phyloP scores from a whole-genome alignment of 139 green algal genomes.

The Chlamydomonas asymmetrica region DNA sequence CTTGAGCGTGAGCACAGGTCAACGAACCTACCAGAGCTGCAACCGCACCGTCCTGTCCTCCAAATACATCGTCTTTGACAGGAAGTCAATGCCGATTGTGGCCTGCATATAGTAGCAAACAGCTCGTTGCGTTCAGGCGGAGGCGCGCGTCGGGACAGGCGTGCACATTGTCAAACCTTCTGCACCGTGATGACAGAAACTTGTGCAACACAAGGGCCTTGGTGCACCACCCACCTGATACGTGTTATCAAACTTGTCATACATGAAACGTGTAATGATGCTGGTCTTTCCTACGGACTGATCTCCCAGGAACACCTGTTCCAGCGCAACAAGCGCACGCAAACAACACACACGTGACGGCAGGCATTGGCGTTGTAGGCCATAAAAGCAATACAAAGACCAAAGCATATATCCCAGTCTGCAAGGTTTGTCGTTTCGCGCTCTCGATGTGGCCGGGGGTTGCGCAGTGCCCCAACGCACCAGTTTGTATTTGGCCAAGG shows the following conservation, averaged over 20 bases:
- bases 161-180: too few species aligned
- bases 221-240: conserved; percentile 81
- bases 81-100: conserved; percentile 99
- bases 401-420: background rate
- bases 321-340: background rate
- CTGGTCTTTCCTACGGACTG: conserved; percentile 94
- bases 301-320: conserved; percentile 89
- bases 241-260: conserved; percentile 99
- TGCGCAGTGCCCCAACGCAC: conserved; percentile 50
- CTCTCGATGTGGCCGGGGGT: too few species aligned
- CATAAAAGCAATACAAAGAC: background rate
- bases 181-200: too few species aligned
- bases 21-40: conserved; percentile 93
- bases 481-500: conserved; percentile 98
- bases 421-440: background rate
- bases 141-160: too few species aligned
- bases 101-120: conserved; percentile 63
- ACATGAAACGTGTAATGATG: conserved; percentile 99
- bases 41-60: conserved; percentile 97
- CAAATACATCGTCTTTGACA: conserved; percentile 99
- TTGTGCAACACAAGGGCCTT: background rate
- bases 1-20: conserved; percentile 6
- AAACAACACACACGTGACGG: background rate
- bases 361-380: background rate
- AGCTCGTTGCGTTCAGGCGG: too few species aligned